Base-by-base conservation (phyloP, 805 yeast genomes). In the Metschnikowia peoriensis region DNA sequence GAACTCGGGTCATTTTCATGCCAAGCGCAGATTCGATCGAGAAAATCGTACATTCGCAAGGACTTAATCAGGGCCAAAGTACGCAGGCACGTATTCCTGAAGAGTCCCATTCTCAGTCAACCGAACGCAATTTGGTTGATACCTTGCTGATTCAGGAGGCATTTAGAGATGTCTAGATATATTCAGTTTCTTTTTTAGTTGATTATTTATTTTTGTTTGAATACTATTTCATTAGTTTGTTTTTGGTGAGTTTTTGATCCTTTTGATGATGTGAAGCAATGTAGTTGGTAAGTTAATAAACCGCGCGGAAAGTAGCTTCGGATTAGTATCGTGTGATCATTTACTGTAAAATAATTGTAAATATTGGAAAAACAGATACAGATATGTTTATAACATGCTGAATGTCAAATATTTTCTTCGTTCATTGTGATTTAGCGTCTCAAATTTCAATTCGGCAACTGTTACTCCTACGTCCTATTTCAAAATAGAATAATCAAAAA, bases 1-100 rank as follows among this genome's bases (percentile, higher is more conserved):
- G 80, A 53, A 70, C 88, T n/a, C 82, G 84, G 68, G 90, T 85
- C 49, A 85, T 85, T 32, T 85, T 85, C 67, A 85, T 85, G 89
- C 90, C 91, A 7, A 71, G 77, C 15, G 64, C 77, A 8, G 76
- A 71, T 53, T 72, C 71, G 53, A 70, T 75, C 47, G 79, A 75
- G 60, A 66, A 61, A 51, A 65, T 73, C 54, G 77, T 75, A 7
- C 60, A 68, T 40, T 56, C 60, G 27, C 56, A 52, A 46, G 54
- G 54, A 4, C 22, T 50, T 9, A 29, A 44, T 44, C 50, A 46
- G 41, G 44, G 47, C 34, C 49, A 50, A 8, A 47, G 45, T 10
- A 34, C 14, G 17, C 52, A 43, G 15, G 43, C 54, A 6, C 47
- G 50, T 8, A 49, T 52, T 34, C 29, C 48, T 4, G 57, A 52